Percentiles rank a stretch among this genome's conserved stretches.
These are phyloP conservation scores for Gilbertella persicaria DNA, from an alignment of 371 early-diverging fungal species.

Conservation along the genomic window DNA sequence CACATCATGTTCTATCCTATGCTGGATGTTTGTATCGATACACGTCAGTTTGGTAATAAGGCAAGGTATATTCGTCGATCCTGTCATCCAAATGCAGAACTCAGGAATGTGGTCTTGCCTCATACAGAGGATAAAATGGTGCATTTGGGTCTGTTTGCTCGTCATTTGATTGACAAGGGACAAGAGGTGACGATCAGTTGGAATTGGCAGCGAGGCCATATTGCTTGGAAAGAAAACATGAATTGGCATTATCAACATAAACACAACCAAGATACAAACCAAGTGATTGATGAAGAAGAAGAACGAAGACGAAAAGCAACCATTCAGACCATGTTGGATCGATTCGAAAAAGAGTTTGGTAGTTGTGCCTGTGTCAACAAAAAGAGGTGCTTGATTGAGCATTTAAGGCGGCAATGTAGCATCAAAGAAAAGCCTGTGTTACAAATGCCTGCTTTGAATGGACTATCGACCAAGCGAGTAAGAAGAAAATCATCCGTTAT, in stretches of 20 bases:
- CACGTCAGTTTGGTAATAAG: conserved; percentile 67
- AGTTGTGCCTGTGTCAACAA: conserved; percentile 49
- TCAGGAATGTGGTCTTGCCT: conserved; percentile 62
- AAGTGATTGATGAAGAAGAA: conserved; percentile 36
- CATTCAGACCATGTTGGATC: conserved; percentile 43
- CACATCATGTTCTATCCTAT: conserved; percentile 74
- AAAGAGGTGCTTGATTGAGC: conserved; percentile 39
- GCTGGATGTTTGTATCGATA: conserved; percentile 72
- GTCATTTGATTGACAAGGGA: conserved; percentile 57
- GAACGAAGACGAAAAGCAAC: conserved; percentile 23
- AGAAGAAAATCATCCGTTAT: conserved; percentile 16
- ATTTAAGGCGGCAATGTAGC: conserved; percentile 23
- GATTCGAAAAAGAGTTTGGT: conserved; percentile 42
- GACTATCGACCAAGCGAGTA: neutral
- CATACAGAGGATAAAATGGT: conserved; percentile 55
- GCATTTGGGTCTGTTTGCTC: conserved; percentile 72
- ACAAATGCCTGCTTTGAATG: neutral
- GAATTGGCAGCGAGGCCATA: conserved; percentile 50
- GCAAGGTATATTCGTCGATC: conserved; percentile 71
- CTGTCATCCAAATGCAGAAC: conserved; percentile 71
- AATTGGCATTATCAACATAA: conserved; percentile 21
- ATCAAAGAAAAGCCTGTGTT: conserved; percentile 4
- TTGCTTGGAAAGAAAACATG: conserved; percentile 34
- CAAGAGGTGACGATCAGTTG: conserved; percentile 76
- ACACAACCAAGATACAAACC: neutral